These are phyloP conservation scores for Eutrema salsugineum DNA, from an alignment of 441 rosid species.

Conservation along the genomic window DNA sequence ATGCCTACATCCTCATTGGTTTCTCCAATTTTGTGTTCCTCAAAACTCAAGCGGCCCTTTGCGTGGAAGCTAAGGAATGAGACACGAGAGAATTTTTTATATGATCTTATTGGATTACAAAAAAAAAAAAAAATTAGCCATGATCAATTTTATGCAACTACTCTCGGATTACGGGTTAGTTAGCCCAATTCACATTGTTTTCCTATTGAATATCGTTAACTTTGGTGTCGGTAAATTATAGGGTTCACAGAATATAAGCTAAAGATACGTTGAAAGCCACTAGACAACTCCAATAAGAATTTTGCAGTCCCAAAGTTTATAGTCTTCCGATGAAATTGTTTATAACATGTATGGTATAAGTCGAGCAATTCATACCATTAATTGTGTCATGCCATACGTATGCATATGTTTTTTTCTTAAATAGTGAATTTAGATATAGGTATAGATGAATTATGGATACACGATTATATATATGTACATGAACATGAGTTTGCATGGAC, in stretches of 20 bases:
- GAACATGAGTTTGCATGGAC: slow-evolving; percentile 24
- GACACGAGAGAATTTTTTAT: neutral
- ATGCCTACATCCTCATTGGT: slow-evolving; percentile 19
- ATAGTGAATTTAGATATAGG: neutral
- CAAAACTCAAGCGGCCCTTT: slow-evolving; percentile 26
- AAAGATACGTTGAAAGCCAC: slow-evolving; percentile 16
- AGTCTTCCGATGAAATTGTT: slow-evolving; percentile 26
- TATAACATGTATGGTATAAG: slow-evolving; percentile 2
- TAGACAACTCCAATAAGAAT: slow-evolving; percentile 10
- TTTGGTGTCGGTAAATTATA: slow-evolving; percentile 6
- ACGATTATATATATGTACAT: neutral
- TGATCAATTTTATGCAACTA: neutral
- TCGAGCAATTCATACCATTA: slow-evolving; percentile 3
- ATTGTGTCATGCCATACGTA: slow-evolving; percentile 7
- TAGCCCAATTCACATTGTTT: neutral
- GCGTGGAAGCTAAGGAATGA: slow-evolving; percentile 22
- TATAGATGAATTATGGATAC: neutral
- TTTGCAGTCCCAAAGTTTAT: slow-evolving; percentile 12
- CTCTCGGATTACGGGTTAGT: neutral
- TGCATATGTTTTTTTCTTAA: neutral
- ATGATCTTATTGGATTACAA: neutral
- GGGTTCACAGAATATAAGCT: slow-evolving; percentile 11
- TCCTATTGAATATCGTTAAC: neutral
- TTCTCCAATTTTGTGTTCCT: slow-evolving; percentile 26
- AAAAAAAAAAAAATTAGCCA: neutral